A percentile compares a stretch with the other conserved stretches of the same genome.
phyloP scores from a whole-genome alignment of 768 basidiomycete species.

The Fistulinella prunicolor region DNA sequence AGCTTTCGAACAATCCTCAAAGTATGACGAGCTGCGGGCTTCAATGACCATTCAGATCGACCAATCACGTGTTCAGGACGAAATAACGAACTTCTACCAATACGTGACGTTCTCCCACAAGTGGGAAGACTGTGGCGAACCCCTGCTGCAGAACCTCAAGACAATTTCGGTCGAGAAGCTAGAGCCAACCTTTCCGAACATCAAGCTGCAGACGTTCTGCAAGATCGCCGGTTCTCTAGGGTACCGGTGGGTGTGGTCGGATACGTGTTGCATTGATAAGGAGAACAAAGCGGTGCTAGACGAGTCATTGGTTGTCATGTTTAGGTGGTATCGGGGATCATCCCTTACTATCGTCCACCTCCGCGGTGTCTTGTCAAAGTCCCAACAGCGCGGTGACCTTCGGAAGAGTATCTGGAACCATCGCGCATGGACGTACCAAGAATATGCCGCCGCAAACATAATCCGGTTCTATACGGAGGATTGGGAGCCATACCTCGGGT shows the following conservation, averaged over 20 bases:
- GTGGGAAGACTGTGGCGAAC: background rate
- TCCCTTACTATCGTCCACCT: slow-evolving; percentile 8
- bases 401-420: slow-evolving; percentile 6
- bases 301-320: slow-evolving; percentile 12
- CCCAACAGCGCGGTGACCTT: background rate
- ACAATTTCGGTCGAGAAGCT: background rate
- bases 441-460: background rate
- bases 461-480: background rate
- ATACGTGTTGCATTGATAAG: slow-evolving; percentile 9
- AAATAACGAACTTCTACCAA: background rate
- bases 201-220: background rate
- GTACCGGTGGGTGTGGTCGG: slow-evolving; percentile 8
- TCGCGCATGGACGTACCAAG: slow-evolving; percentile 12
- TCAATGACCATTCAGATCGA: background rate
- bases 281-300: background rate
- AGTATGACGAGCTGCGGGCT: background rate
- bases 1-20: background rate
- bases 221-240: background rate
- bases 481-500: background rate
- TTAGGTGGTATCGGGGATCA: slow-evolving; percentile 8
- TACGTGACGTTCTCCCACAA: background rate
- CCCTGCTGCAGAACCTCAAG: background rate
- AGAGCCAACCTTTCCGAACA: background rate
- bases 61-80: too few species aligned
- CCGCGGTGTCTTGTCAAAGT: background rate